These are phyloP conservation scores for Chlorella sp. DNA, from an alignment of 139 green algal species.

Conservation along the genomic window DNA sequence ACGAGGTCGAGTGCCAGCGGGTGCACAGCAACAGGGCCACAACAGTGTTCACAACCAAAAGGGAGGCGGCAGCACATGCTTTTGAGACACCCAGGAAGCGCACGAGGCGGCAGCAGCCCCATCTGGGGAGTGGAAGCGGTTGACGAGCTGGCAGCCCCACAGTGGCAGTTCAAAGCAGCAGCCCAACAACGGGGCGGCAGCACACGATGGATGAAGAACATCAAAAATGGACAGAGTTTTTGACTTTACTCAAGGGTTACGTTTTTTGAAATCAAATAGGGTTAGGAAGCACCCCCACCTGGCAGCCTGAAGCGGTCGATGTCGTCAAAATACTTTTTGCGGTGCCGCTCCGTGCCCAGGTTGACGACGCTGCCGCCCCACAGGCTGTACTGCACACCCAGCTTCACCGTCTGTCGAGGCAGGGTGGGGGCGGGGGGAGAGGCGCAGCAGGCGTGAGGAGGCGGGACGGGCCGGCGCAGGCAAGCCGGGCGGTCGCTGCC, in stretches of 20 bases:
- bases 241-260: too few relatives aligned
- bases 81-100: too few relatives aligned
- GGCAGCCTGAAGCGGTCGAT: slow-evolving; percentile 62
- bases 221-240: too few relatives aligned
- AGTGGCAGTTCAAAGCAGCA: too few relatives aligned
- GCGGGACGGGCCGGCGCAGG: neutral
- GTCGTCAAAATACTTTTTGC: slow-evolving; percentile 79
- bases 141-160: too few relatives aligned
- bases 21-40: too few relatives aligned
- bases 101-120: neutral
- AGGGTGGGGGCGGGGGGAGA: neutral
- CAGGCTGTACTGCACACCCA: slow-evolving; percentile 87
- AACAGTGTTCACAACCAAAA: neutral
- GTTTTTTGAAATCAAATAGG: too few relatives aligned
- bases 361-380: slow-evolving; percentile 78
- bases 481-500: neutral
- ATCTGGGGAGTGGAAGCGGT: too few relatives aligned
- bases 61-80: neutral
- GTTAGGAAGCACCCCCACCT: too few relatives aligned
- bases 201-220: too few relatives aligned
- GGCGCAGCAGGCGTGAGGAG: neutral
- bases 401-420: slow-evolving; percentile 71
- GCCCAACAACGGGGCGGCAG: too few relatives aligned
- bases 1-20: neutral
- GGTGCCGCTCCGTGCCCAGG: slow-evolving; percentile 79